Evolutionary conservation across 176 grass and related monocot genomes (phyloP).

Genomic region (Oryza longistaminata): DNA sequence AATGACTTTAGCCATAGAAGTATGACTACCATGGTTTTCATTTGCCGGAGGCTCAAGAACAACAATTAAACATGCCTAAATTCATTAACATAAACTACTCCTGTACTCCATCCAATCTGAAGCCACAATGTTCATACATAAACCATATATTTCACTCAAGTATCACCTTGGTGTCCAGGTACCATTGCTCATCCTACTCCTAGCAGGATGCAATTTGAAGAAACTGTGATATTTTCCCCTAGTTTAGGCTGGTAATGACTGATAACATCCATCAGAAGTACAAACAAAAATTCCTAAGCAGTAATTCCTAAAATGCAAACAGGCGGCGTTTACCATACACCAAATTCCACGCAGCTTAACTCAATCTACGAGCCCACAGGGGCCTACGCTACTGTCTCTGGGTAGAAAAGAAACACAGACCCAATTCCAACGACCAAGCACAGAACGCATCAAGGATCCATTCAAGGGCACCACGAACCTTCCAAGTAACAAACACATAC

Average conservation of each 20-base stretch:
- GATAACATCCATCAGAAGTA: neutral
- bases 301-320: neutral
- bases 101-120: neutral
- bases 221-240: neutral
- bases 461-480: neutral
- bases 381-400: neutral
- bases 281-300: neutral
- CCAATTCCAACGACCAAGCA: neutral
- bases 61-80: neutral
- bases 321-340: neutral
- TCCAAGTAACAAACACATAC: neutral
- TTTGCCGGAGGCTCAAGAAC: neutral
- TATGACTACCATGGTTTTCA: neutral
- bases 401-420: neutral
- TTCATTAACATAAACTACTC: neutral
- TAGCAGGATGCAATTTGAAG: neutral
- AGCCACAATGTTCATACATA: neutral
- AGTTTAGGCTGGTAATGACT: neutral
- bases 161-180: neutral
- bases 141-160: neutral
- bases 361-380: constrained; percentile 2
- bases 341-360: neutral
- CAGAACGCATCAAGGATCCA: constrained; percentile 8
- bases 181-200: too few relatives aligned
- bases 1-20: neutral